Conservation (phyloP, 371 early-diverging fungal genomes). For the Zychaea mexicana region DNA sequence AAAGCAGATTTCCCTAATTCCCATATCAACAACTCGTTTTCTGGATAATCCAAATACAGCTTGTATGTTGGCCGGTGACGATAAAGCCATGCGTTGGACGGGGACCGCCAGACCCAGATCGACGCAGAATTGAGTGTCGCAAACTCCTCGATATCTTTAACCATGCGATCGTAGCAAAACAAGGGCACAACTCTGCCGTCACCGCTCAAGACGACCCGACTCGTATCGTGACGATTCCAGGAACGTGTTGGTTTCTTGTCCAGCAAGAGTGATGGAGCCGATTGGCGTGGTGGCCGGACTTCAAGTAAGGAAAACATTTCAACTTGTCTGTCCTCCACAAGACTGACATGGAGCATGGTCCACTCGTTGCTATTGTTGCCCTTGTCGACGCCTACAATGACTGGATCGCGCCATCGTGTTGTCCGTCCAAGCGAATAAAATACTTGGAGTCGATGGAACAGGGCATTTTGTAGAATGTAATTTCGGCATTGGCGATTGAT, state of each 20-base stretch:
- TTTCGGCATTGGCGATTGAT: not conserved
- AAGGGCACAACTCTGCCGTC: conserved; percentile 1
- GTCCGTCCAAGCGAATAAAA: conserved; percentile 5
- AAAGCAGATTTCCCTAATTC: not conserved
- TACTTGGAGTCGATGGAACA: conserved; percentile 12
- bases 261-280: not conserved
- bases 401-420: conserved; percentile 8
- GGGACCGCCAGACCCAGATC: conserved; percentile 6
- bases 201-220: not conserved
- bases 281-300: not conserved
- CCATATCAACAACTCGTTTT: conserved; percentile 11
- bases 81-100: conserved; percentile 7
- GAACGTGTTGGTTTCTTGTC: not conserved
- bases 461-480: not conserved
- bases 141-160: conserved; percentile 2
- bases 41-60: conserved; percentile 3
- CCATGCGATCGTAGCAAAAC: not conserved
- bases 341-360: conserved; percentile 7
- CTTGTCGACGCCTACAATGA: conserved; percentile 9
- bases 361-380: not conserved
- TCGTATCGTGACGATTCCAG: not conserved
- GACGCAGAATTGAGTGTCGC: conserved; percentile 5
- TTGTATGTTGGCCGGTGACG: not conserved
- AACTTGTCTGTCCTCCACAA: not conserved
- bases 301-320: conserved; percentile 2